phyloP scores from a whole-genome alignment of 805 yeast genomes.

The Candida coquimbonensis region DNA sequence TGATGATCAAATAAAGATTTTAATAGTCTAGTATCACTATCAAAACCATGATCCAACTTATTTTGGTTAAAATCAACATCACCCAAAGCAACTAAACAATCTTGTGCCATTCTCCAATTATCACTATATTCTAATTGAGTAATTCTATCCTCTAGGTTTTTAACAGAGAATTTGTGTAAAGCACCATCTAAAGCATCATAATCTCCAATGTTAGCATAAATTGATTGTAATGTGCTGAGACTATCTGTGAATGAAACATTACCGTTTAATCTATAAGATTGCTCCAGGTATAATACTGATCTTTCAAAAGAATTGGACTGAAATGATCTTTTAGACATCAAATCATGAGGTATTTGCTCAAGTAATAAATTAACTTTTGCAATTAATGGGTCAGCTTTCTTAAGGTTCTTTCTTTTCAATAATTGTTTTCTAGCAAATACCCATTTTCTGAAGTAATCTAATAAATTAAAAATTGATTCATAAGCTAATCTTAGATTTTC shows the following conservation, averaged over 20 bases:
- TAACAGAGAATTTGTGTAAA: constrained; percentile 61
- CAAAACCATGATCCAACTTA: constrained; percentile 15
- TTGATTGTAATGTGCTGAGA: constrained; percentile 55
- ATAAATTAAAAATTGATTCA: constrained; percentile 65
- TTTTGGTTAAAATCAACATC: constrained; percentile 23
- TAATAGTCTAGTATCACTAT: constrained; percentile 46
- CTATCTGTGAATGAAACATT: constrained; percentile 26
- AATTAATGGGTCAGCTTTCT: constrained; percentile 25
- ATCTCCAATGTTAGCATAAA: constrained; percentile 85
- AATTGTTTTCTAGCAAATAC: constrained; percentile 19
- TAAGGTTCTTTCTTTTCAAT: constrained; percentile 14
- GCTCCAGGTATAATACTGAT: constrained; percentile 80
- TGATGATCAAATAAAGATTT: constrained; percentile 73
- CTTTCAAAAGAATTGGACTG: constrained; percentile 84
- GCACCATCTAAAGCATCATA: constrained; percentile 87
- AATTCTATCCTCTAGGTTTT: constrained; percentile 67
- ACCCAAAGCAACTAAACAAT: constrained; percentile 68
- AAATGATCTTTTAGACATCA: constrained; percentile 71
- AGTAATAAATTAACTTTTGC: constrained; percentile 41
- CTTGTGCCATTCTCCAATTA: constrained; percentile 82
- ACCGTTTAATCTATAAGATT: constrained; percentile 43
- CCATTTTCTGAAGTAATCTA: constrained; percentile 87
- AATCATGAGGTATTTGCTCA: constrained; percentile 50
- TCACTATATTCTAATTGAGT: constrained; percentile 77
- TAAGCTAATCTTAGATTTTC: constrained; percentile 61